Evolutionary conservation across 192 early-diverging fungal species (phyloP).

Genomic region (Coemansia sp.): DNA sequence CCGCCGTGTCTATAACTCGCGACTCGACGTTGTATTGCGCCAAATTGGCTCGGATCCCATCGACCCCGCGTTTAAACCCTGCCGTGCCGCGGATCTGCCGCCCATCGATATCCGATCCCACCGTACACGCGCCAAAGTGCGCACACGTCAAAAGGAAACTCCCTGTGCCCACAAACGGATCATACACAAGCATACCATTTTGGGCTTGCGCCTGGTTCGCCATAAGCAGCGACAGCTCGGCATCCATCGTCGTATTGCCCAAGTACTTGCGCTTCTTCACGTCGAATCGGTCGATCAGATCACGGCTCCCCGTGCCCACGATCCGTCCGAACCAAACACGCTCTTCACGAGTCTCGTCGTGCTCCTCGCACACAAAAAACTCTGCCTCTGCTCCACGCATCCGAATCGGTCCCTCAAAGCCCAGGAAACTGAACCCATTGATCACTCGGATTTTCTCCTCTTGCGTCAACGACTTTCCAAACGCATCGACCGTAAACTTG

Average conservation of each 20-base stretch:
- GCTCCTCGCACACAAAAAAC: conserved; percentile 79
- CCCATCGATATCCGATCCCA: conserved; percentile 97
- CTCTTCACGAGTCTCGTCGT: conserved; percentile 56
- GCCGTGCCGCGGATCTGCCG: conserved; percentile 91
- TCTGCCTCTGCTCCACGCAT: conserved; percentile 76
- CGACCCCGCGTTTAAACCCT: conserved; percentile 32
- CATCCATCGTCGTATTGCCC: conserved; percentile 98
- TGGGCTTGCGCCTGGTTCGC: conserved; percentile 87
- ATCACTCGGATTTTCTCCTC: conserved; percentile 78
- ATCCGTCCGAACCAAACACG: conserved; percentile 67
- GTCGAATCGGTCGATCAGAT: conserved; percentile 79
- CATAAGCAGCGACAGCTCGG: conserved; percentile 95
- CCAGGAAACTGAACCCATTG: conserved; percentile 82
- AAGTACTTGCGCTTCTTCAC: conserved; percentile 94
- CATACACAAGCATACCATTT: conserved; percentile 76
- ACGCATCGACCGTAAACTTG: conserved; percentile 74
- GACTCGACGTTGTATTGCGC: conserved; percentile 76
- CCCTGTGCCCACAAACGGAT: conserved; percentile 97
- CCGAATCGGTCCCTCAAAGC: conserved; percentile 74
- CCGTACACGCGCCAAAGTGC: conserved; percentile 87
- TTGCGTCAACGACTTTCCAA: conserved; percentile 71
- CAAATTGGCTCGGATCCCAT: conserved; percentile 74
- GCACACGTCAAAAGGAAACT: conserved; percentile 91
- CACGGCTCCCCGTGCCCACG: conserved; percentile 66
- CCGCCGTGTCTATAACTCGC: conserved; percentile 77